A percentile compares a stretch with the other conserved stretches of the same genome.
Evolutionary conservation across 164 flowering plant species (phyloP).

Genomic region (Paratinospora sagittata): DNA sequence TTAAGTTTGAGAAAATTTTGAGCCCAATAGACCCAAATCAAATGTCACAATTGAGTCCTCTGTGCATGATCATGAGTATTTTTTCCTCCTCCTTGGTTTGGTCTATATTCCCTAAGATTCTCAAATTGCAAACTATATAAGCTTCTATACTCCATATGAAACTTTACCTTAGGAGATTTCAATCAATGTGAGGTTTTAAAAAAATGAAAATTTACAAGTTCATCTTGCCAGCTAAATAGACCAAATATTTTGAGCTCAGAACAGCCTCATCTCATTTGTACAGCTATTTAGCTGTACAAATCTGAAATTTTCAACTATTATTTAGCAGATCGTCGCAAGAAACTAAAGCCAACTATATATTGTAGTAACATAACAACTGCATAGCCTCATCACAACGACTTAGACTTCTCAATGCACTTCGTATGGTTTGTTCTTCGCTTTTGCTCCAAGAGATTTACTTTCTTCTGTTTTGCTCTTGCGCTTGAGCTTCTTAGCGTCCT

Average conservation of each 20-base stretch:
- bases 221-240: not conserved
- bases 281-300: not conserved
- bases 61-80: too few relatives aligned
- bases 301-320: not conserved
- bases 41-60: too few relatives aligned
- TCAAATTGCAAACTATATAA: too few relatives aligned
- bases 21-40: too few relatives aligned
- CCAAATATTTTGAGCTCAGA: not conserved
- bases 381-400: not conserved
- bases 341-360: not conserved
- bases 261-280: not conserved
- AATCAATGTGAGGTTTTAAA: not conserved
- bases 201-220: not conserved
- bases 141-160: too few relatives aligned
- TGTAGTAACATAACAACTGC: not conserved
- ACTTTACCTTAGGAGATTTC: not conserved
- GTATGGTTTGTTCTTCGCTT: not conserved
- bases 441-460: conserved; percentile 2
- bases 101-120: too few relatives aligned
- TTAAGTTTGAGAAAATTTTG: too few relatives aligned
- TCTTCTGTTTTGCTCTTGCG: not conserved
- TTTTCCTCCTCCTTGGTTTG: too few relatives aligned
- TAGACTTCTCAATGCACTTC: not conserved
- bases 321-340: not conserved
- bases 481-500: conserved; percentile 4